Evolutionary conservation across 768 basidiomycete genomes (phyloP), one percentile per base, ranked within the genome.

Genomic region (Lactarius sp.): DNA sequence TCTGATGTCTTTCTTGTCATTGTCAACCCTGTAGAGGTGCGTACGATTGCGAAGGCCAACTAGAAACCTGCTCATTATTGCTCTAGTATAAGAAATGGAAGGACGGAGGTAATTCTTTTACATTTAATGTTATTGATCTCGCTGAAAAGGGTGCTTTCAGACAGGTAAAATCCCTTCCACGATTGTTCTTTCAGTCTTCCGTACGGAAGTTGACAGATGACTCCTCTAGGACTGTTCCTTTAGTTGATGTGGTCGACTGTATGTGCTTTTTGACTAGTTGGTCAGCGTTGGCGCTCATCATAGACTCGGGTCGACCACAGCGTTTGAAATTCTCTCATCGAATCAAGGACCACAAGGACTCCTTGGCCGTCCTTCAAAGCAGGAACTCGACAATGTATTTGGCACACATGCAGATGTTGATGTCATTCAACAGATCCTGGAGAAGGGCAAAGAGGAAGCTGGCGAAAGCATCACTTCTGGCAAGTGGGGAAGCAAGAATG

Each of bases 231-330:
- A 75, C 88, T 27, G 84, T 92, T 65, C 82, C 89, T 50, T 76
- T 94, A 13, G 74, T 83, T n/a, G 78, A 85, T 1, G 85, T 94
- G 52, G 87, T 94, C n/a, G 92, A 92, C 69, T 86, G 91, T 92
- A 71, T 70, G 87, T 75, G 46, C 34, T 56, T 46, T 16, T 20
- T 49, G 37, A 50, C 37, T 60, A n/a, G 49, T 22, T n/a, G 13
- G 7, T 49, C 22, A n/a, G 18, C 56, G 54, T 57, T 57, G n/a
- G 18, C 44, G 4, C 42, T 51, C 42, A 47, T 66, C 47, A 12
- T 6, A 18, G 4, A 1, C 66, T 6, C 5, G 12, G 18, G 2
- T 67, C 8, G 41, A 44, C 41, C 20, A 39, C 66, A 91, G 90
- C 89, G 3, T 94, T 88, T 77, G 70, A 80, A 41, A 77, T 94